A percentile compares a stretch with the other conserved stretches of the same genome.
These are phyloP conservation scores for Aspergillus hiratsukae DNA, from an alignment of 2,329 filamentous ascomycete species.

Conservation along the genomic window DNA sequence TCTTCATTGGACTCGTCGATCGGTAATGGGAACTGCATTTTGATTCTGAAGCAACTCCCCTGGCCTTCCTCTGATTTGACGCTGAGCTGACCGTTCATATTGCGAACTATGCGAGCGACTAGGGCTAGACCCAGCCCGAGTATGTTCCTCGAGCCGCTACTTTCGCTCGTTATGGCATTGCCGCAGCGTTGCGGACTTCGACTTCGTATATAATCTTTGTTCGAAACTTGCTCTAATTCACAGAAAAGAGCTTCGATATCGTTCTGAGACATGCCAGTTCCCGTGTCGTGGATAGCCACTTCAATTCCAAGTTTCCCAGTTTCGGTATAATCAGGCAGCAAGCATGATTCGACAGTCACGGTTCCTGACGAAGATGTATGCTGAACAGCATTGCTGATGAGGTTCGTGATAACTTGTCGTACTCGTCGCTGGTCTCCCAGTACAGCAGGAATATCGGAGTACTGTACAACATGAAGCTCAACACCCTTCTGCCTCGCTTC, in stretches of 20 bases:
- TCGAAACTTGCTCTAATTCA: constrained; percentile 63
- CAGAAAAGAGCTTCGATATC: constrained; percentile 58
- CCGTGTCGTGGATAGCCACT: constrained; percentile 71
- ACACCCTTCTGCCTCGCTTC: constrained; percentile 75
- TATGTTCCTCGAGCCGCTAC: constrained; percentile 39
- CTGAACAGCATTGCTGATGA: constrained; percentile 80
- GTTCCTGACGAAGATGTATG: constrained; percentile 61
- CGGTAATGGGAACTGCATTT: constrained; percentile 68
- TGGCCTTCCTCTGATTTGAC: constrained; percentile 78
- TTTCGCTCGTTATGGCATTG: constrained; percentile 10
- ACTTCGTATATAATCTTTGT: constrained; percentile 47
- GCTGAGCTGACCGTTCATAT: constrained; percentile 83
- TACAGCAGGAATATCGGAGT: constrained; percentile 67
- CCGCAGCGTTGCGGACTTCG: constrained; percentile 34
- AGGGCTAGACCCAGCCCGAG: constrained; percentile 81
- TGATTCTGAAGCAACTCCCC: constrained; percentile 76
- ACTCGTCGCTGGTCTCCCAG: constrained; percentile 75
- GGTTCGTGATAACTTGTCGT: constrained; percentile 76
- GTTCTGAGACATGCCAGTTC: constrained; percentile 56
- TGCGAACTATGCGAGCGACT: constrained; percentile 80
- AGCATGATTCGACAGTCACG: constrained; percentile 67
- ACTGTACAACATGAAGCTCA: constrained; percentile 61
- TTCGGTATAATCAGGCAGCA: constrained; percentile 41
- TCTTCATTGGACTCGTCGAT: constrained; percentile 7
- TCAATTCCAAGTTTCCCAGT: constrained; percentile 63